Evolutionary conservation across 768 basidiomycete genomes (phyloP).

Genomic region (Boletus fagicola): DNA sequence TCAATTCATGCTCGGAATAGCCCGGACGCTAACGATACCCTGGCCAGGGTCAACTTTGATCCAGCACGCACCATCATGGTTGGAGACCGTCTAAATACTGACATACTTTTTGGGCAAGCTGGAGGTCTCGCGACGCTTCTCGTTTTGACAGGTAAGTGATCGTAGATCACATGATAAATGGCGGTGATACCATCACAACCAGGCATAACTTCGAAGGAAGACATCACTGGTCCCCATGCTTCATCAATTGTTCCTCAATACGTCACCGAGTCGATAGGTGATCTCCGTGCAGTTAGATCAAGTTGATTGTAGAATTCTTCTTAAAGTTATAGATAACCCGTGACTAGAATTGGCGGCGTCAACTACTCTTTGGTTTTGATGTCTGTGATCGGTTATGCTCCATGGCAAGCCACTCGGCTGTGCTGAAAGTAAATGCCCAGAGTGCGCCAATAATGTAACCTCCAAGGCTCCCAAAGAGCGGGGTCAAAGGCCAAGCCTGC

Average conservation of each 20-base stretch:
- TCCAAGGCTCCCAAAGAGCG: conserved; percentile 65
- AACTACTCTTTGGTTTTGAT: conserved; percentile 26
- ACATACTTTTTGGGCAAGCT: conserved; percentile 88
- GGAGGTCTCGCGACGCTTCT: conserved; percentile 86
- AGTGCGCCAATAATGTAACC: conserved; percentile 67
- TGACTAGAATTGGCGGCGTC: conserved; percentile 5
- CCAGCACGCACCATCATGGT: conserved; percentile 89
- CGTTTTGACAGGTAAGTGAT: conserved; percentile 77
- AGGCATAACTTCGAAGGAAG: conserved; percentile 78
- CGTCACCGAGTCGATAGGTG: conserved; percentile 77
- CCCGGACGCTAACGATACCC: conserved; percentile 9
- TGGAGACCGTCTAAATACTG: conserved; percentile 93
- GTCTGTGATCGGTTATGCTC: conserved; percentile 33
- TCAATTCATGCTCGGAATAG: not conserved
- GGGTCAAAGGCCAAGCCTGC: conserved; percentile 82
- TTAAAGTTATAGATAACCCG: conserved; percentile 2
- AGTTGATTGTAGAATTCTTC: conserved; percentile 14
- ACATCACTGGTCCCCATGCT: conserved; percentile 68
- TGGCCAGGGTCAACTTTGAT: conserved; percentile 76
- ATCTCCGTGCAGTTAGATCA: conserved; percentile 51
- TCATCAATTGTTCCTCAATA: conserved; percentile 78
- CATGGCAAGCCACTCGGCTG: conserved; percentile 37
- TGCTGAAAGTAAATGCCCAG: conserved; percentile 48
- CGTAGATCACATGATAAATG: not conserved
- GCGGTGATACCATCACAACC: not conserved